Conservation (phyloP, 1,284 basidiomycete species). For the Xanthoconium separans region DNA sequence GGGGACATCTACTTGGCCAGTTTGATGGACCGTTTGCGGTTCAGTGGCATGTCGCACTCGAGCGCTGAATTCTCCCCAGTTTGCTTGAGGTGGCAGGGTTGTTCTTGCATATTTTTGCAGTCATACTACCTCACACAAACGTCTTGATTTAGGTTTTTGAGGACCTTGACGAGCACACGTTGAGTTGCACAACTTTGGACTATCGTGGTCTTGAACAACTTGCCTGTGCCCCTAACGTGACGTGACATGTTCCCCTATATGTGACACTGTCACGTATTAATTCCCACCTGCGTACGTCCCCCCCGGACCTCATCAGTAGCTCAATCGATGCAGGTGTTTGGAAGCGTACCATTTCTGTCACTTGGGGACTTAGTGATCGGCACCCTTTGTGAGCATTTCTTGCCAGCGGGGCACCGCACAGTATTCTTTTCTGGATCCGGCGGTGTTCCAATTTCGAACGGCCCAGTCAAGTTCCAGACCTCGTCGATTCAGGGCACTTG, state of each 20-base stretch:
- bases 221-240: conserved; percentile 29
- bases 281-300: conserved; percentile 20
- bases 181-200: conserved; percentile 23
- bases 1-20: conserved; percentile 20
- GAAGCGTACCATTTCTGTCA: conserved; percentile 4
- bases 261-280: conserved; percentile 26
- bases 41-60: conserved; percentile 1
- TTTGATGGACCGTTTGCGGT: conserved; percentile 4
- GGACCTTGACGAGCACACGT: conserved; percentile 31
- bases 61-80: background rate
- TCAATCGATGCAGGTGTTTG: background rate
- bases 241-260: conserved; percentile 31
- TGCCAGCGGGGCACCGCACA: background rate
- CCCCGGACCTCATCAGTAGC: background rate
- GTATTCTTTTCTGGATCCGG: background rate
- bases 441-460: conserved; percentile 16
- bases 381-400: background rate
- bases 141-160: conserved; percentile 22
- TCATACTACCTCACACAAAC: conserved; percentile 31
- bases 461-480: conserved; percentile 3
- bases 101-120: conserved; percentile 9
- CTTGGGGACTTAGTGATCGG: background rate
- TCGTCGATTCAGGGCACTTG: background rate
- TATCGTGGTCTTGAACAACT: conserved; percentile 32
- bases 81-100: conserved; percentile 12